phyloP scores from a whole-genome alignment of 2,329 filamentous ascomycete genomes.

The Colletotrichum sp. region DNA sequence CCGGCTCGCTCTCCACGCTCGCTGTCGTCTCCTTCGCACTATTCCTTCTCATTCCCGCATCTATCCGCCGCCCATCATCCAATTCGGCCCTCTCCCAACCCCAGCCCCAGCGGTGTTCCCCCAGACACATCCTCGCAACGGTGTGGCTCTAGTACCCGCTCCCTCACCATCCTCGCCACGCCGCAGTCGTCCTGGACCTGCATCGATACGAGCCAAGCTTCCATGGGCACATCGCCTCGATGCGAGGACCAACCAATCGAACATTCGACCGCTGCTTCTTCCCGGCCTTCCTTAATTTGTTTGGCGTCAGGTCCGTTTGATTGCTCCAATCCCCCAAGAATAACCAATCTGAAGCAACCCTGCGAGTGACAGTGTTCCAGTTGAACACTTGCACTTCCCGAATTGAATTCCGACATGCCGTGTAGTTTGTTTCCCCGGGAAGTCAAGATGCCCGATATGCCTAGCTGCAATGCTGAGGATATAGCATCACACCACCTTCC shows the following conservation, averaged over 20 bases:
- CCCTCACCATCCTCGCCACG: background rate
- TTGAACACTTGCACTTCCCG: background rate
- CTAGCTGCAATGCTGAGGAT: background rate
- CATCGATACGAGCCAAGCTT: conserved; percentile 9
- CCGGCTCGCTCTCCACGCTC: background rate
- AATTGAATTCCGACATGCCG: background rate
- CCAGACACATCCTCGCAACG: background rate
- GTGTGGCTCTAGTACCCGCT: background rate
- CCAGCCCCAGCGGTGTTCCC: background rate
- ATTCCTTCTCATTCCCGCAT: background rate
- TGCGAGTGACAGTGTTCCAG: background rate
- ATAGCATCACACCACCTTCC: conserved; percentile 1
- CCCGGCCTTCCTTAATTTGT: background rate
- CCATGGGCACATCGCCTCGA: background rate
- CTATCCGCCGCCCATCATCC: background rate
- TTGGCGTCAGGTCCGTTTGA: background rate
- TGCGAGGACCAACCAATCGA: background rate
- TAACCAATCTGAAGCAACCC: background rate
- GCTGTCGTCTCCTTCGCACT: background rate
- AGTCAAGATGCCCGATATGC: background rate
- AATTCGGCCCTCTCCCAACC: background rate
- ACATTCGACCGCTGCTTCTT: background rate
- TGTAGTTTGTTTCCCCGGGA: background rate
- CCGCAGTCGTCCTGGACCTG: background rate
- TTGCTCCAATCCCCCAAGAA: background rate